phyloP scores from a whole-genome alignment of 225 moss, liverwort and hornwort genomes.

The Bryum argenteum region DNA sequence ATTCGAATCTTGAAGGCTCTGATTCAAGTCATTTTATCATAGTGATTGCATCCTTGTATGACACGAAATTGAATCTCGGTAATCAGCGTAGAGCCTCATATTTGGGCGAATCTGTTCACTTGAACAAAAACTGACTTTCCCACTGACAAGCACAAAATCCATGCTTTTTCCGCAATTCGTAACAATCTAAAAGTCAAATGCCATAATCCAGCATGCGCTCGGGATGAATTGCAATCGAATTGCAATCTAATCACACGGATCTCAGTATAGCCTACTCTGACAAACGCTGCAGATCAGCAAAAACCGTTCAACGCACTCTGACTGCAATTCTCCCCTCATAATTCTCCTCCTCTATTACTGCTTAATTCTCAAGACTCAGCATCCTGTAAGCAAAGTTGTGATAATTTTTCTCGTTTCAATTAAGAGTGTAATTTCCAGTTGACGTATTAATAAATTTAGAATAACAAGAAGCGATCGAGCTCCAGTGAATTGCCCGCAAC shows the following conservation, averaged over 20 bases:
- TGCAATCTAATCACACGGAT: constrained; percentile 6
- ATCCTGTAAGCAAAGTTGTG: too few relatives aligned
- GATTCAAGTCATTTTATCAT: constrained; percentile 5
- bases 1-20: constrained; percentile 1
- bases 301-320: constrained; percentile 6
- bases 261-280: constrained; percentile 3
- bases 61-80: constrained; percentile 19
- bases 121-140: constrained; percentile 7
- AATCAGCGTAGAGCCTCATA: constrained; percentile 6
- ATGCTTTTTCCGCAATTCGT: constrained; percentile 1
- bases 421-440: not conserved
- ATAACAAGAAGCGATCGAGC: constrained; percentile 15
- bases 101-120: constrained; percentile 1
- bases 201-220: not conserved
- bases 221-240: too few relatives aligned
- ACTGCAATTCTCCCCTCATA: constrained; percentile 3
- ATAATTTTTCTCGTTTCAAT: too few relatives aligned
- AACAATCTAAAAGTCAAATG: not conserved
- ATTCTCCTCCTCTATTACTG: not conserved
- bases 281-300: not conserved
- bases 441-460: not conserved
- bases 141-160: constrained; percentile 10
- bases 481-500: not conserved
- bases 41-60: constrained; percentile 16
- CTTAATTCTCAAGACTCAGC: not conserved